Evolutionary conservation across 2,329 filamentous ascomycete species (phyloP), one percentile per base, ranked within the genome.

Genomic region (Diaporthe destruens): DNA sequence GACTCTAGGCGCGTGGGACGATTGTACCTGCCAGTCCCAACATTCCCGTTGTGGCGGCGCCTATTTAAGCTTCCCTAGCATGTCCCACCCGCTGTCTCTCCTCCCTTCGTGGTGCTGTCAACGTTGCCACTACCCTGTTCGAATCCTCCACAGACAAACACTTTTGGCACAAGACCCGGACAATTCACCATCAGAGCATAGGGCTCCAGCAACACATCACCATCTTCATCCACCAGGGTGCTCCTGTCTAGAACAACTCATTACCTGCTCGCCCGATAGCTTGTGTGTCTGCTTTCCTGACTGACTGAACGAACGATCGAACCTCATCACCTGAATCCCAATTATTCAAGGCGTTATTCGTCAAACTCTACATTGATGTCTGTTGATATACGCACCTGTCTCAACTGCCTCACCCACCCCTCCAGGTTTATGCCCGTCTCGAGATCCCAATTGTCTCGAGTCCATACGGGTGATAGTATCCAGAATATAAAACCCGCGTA

Each of bases 381-480:
- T 86, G 85, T 87, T 87, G 86, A 88, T 82, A 80, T 87, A 77
- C 87, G 87, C 76, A 85, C 84, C 79, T 87, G 86, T 81, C 86
- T 88, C 79, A 85, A 88, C 75, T 88, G 87, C 81, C 83, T 88
- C 79, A 85, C 86, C 79, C 85, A 88, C 81, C 87, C 87, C 73
- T 86, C 85, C 77, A 86, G 87, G 80, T 88, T 88, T 82, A 88
- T 88, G 87, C 84, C 86, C 82, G 82, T 87, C 77, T 88, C 87
- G 78, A 87, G 87, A 85, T 85, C 83, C 73, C 87, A 88, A 75
- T 81, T 88, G 71, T 88, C 86, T 71, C 83, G 81, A 80, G 86
- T 85, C 77, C 87, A 89, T 79, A 89, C 87, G 77, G 86, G 87
- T 75, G 87, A 89, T 80, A 88, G 86, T 86, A 86, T 85, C 81